phyloP scores from a whole-genome alignment of 176 grass and related monocot species.

The Aegilops bicornis region DNA sequence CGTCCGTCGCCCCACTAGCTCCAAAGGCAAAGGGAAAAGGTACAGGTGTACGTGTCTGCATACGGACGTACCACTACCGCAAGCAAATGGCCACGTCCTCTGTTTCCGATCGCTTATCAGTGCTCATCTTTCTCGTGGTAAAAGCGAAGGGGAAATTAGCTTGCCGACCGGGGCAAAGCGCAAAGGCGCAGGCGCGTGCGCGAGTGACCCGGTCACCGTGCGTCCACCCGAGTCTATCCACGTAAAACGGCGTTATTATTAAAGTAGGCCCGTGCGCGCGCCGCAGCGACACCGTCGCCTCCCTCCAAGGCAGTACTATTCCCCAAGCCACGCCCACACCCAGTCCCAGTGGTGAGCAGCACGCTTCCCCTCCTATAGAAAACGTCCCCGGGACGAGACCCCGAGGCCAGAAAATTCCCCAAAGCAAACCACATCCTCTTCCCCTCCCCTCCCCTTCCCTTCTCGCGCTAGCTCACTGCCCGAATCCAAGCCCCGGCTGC shows the following conservation, averaged over 20 bases:
- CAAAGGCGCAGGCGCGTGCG: not conserved
- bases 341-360: not conserved
- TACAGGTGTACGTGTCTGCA: no score
- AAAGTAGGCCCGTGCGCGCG: not conserved
- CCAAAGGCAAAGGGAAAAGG: no score
- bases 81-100: no score
- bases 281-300: not conserved
- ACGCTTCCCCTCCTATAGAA: not conserved
- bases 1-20: no score
- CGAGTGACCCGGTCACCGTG: not conserved
- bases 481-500: not conserved
- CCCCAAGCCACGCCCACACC: not conserved
- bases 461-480: not conserved
- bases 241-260: not conserved
- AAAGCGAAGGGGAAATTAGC: not conserved
- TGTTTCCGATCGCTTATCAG: no score
- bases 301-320: not conserved
- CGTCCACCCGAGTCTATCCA: not conserved
- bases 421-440: not conserved
- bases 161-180: conserved; percentile 5
- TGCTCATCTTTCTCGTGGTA: no score
- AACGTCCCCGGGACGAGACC: not conserved
- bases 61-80: no score
- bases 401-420: not conserved
- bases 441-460: not conserved